Conservation (phyloP, 139 green algal species). For the Gonium pectorale region DNA sequence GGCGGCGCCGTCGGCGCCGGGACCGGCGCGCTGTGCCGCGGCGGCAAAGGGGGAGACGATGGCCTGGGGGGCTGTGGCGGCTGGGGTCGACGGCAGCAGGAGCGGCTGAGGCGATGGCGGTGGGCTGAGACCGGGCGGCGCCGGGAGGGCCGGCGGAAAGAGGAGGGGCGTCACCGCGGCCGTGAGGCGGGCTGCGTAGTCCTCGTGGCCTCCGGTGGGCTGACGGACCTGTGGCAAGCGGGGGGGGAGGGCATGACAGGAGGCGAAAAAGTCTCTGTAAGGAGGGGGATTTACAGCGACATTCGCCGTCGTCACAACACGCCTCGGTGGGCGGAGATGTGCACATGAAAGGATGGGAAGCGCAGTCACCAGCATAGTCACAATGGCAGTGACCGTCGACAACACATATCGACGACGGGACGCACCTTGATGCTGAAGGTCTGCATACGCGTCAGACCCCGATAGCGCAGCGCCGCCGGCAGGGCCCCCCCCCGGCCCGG, state of each 20-base stretch:
- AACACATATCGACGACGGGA: background rate
- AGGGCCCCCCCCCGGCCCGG: background rate
- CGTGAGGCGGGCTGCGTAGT: constrained; percentile 12
- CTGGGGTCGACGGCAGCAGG: background rate
- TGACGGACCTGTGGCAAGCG: background rate
- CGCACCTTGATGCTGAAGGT: constrained; percentile 35
- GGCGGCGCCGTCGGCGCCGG: background rate
- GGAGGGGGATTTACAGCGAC: no score
- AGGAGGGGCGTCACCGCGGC: constrained; percentile 6
- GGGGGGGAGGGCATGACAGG: background rate
- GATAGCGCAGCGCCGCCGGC: background rate
- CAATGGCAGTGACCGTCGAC: background rate
- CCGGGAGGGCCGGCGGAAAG: background rate
- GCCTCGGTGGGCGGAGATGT: no score
- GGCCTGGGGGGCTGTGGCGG: background rate
- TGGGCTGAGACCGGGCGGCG: background rate
- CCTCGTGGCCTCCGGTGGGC: constrained; percentile 25
- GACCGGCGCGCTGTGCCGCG: background rate
- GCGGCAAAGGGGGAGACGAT: background rate
- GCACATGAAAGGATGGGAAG: no score
- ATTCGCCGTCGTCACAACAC: no score
- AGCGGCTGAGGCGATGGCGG: background rate
- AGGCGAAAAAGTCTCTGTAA: no score
- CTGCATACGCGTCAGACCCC: background rate
- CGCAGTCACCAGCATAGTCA: no score